Evolutionary conservation across 1,284 basidiomycete species (phyloP).

Genomic region (Sporisorium scitamineum): DNA sequence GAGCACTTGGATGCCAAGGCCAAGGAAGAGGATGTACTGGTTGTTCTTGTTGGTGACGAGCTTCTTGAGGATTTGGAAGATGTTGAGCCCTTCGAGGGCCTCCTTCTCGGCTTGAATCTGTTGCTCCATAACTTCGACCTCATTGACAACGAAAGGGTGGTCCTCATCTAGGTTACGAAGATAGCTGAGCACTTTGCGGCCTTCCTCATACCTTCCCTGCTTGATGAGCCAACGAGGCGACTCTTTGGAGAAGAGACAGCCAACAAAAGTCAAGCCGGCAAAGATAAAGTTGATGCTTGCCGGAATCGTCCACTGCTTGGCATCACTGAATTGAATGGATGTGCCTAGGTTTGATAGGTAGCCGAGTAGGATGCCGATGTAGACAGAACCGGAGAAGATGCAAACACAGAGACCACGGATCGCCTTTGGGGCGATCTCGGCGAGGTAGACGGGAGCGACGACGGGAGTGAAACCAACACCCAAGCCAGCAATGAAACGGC

Average conservation of each 20-base stretch:
- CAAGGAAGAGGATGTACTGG: slow-evolving; percentile 49
- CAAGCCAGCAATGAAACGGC: slow-evolving; percentile 55
- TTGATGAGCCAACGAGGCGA: slow-evolving; percentile 59
- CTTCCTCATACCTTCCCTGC: slow-evolving; percentile 44
- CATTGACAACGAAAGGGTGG: slow-evolving; percentile 42
- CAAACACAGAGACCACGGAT: slow-evolving; percentile 20
- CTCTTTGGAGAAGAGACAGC: slow-evolving; percentile 47
- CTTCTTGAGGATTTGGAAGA: slow-evolving; percentile 47
- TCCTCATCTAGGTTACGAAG: slow-evolving; percentile 47
- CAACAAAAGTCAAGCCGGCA: slow-evolving; percentile 48
- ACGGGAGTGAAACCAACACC: slow-evolving; percentile 57
- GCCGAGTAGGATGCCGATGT: slow-evolving; percentile 47
- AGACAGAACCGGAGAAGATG: slow-evolving; percentile 46
- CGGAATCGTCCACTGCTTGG: slow-evolving; percentile 48
- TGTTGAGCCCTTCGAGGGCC: slow-evolving; percentile 33
- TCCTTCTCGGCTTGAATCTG: slow-evolving; percentile 40
- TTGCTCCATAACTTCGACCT: slow-evolving; percentile 49
- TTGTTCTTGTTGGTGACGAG: slow-evolving; percentile 49
- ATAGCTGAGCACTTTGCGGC: slow-evolving; percentile 43
- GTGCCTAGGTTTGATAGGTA: slow-evolving; percentile 45
- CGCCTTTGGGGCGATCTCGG: neutral
- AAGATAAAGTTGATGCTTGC: slow-evolving; percentile 56
- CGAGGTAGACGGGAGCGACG: slow-evolving; percentile 33
- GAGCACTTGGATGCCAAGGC: slow-evolving; percentile 55
- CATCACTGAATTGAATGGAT: slow-evolving; percentile 14